Base-by-base conservation (phyloP, 2,329 filamentous ascomycete genomes). In the Juglanconis sp. region DNA sequence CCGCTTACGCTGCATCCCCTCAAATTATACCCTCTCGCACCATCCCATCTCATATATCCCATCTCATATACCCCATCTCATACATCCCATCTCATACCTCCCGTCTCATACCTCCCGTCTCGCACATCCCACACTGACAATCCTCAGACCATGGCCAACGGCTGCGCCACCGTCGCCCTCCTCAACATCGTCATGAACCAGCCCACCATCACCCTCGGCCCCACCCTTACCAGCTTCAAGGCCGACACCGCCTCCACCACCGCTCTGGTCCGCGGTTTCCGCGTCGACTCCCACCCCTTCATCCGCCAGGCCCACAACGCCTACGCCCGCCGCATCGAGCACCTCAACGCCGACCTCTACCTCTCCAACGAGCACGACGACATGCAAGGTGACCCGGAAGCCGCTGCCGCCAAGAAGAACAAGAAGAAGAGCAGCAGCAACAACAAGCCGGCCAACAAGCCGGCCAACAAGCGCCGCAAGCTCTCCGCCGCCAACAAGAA, bases 101-200 rank as follows among this genome's bases (percentile, higher is more conserved):
- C 24, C 76, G 31, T 34, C 2, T 11, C 57, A 11, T 24, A 24
- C 1, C 30, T 31, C 51, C 54, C 17, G 24, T 30, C 47, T 11
- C 32, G 35, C 15, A 31, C 8, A 34, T 30, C 11, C n/a, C 32
- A 44, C 5, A 13, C 63, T 68, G 44, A 70, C 32, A 11, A 63
- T 24, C 17, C 24, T 13, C 24, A 94, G 88, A 92, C 90, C 1
- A 88, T 87, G 0, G 82, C 85, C 58, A 96, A 96, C 73, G 89
- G 92, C 32, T 99, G 95, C 74, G 95, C 92, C 24, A 95, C 91
- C n/a, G 86, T 97, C 50, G 92, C 95, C 3, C 80, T 98, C 65
- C 82, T 97, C 67, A 98, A 98, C 68, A 96, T 97, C 62, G 78
- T 96, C 69, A 96, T 96, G 84, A 98, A 98, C 70, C 81, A 87